Percentiles rank a stretch among this genome's conserved stretches.
phyloP scores from a whole-genome alignment of 495 filamentous ascomycete genomes.

The Neurospora sp. region DNA sequence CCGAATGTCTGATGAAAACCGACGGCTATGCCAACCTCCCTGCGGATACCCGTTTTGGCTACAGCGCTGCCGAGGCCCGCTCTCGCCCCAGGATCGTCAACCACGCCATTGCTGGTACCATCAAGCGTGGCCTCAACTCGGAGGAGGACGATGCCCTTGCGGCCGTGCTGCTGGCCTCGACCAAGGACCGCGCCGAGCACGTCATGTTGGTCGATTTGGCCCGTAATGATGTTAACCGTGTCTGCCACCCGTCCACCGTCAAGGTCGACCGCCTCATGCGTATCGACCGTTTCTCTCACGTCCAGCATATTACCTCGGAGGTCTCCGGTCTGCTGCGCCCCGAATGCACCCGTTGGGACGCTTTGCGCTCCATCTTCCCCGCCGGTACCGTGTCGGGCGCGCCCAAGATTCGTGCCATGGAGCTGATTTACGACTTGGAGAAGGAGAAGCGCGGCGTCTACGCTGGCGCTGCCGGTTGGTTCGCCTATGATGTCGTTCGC shows the following conservation, averaged over 20 bases:
- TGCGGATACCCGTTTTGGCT: constrained; percentile 16
- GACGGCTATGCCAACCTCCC: constrained; percentile 38
- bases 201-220: constrained; percentile 99
- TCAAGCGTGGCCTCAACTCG: constrained; percentile 68
- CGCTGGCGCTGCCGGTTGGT: constrained; percentile 94
- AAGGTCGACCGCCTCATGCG: constrained; percentile 90
- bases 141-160: constrained; percentile 77
- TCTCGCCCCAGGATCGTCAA: constrained; percentile 75
- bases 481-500: constrained; percentile 51
- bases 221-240: constrained; percentile 90
- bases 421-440: constrained; percentile 91
- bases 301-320: constrained; percentile 93
- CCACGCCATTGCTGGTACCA: constrained; percentile 93
- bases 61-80: constrained; percentile 12
- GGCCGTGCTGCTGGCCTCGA: constrained; percentile 60
- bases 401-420: constrained; percentile 93
- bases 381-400: constrained; percentile 91
- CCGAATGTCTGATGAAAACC: constrained; percentile 85
- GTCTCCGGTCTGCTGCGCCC: constrained; percentile 77
- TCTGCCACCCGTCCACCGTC: constrained; percentile 84
- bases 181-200: constrained; percentile 95
- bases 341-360: constrained; percentile 86
- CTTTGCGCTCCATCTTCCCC: constrained; percentile 91
- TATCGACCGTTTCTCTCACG: constrained; percentile 90
- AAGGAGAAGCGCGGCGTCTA: constrained; percentile 90